These are phyloP conservation scores for Sungouiozyma ichnusensis DNA, from an alignment of 805 yeast species.

Conservation along the genomic window DNA sequence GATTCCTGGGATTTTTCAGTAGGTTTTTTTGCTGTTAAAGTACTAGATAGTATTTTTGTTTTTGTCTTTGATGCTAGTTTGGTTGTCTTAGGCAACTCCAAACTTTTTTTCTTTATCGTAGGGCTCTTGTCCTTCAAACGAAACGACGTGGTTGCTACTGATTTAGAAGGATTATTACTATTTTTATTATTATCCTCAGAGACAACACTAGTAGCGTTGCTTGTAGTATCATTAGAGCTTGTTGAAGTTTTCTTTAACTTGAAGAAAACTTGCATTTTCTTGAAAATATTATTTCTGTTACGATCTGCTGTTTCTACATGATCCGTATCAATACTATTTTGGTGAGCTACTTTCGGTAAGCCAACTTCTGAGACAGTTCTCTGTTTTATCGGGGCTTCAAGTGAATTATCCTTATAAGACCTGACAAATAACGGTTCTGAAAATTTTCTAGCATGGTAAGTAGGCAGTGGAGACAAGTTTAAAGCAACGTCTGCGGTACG, in stretches of 20 bases:
- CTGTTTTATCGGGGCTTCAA: not conserved
- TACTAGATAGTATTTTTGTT: not conserved
- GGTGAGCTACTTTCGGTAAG: not conserved
- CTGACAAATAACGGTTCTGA: not conserved
- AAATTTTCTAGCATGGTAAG: conserved; percentile 1
- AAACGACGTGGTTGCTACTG: not conserved
- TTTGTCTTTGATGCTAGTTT: not conserved
- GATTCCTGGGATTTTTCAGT: not conserved
- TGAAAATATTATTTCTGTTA: conserved; percentile 21
- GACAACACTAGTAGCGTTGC: not conserved
- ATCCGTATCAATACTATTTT: not conserved
- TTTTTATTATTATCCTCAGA: not conserved
- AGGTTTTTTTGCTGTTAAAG: not conserved
- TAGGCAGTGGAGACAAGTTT: conserved; percentile 2
- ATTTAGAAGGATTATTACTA: not conserved
- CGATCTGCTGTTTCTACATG: conserved; percentile 1
- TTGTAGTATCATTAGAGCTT: not conserved
- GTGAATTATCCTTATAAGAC: not conserved
- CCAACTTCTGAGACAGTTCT: not conserved
- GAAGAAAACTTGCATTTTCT: conserved; percentile 28
- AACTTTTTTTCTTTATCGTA: not conserved
- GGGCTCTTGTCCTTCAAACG: not conserved
- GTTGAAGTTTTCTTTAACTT: conserved; percentile 13
- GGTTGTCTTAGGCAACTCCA: not conserved
- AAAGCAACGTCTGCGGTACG: conserved; percentile 6